Evolutionary conservation across 139 green algal genomes (phyloP), one percentile per base, ranked within the genome.

Genomic region (Pedinophyceae sp.): DNA sequence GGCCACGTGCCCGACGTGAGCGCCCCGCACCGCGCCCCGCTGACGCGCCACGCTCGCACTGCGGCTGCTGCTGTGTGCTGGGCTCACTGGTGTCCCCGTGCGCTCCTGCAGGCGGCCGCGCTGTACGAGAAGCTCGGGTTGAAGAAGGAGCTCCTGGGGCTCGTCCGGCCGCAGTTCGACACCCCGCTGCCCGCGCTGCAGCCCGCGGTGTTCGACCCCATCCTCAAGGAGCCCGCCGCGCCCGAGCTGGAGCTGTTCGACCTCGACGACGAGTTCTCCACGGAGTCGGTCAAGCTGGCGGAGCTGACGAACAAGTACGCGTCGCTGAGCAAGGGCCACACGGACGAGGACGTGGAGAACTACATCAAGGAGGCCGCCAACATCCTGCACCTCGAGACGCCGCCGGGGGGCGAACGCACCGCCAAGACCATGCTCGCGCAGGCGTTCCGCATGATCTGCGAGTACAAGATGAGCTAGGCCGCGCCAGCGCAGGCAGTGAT

Each of bases 231-330:
- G 67, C 83, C 74, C 4, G 70, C 79, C 18, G 68, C 79, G 23
- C 83, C 83, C 3, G 69, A 70, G 2, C 67, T 93, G 45, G 83
- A 93, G 65, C 79, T 90, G 40, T 93, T 89, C 49, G 83, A 93
- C 60, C 63, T 93, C 30, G 83, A 93, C 49, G 82, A 88, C 46
- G 64, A 61, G 50, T 85, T 93, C 62, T 77, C 75, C 16, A 70
- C 61, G 52, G 65, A 82, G 48, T 64, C 74, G 54, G 75, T 84
- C 27, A 47, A 65, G 20, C 65, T 91, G 23, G 75, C 75, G 0
- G 63, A 68, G 30, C 54, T 91, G 27, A 76, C 79, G 38, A 79
- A 79, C 62, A 83, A 81, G 63, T 90, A 75, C 57, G 30, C 57
- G 67, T 48, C 66, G 70, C 34, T 67, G 61, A 13, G 34, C 34